Conservation (phyloP, 495 filamentous ascomycete species). For the Choiromyces venosus region DNA sequence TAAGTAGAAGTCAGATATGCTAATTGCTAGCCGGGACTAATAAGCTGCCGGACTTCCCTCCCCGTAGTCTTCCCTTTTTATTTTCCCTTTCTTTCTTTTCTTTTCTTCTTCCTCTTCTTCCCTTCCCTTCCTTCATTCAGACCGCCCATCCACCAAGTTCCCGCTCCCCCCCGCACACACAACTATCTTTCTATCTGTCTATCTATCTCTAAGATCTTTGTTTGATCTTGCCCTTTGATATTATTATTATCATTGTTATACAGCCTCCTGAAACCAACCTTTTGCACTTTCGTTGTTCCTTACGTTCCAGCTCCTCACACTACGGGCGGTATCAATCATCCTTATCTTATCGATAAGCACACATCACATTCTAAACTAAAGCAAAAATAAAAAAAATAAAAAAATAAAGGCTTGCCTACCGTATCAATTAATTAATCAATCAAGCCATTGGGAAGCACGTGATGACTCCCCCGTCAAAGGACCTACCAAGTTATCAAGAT, state of each 20-base stretch:
- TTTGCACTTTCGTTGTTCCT: background rate
- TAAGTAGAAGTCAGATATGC: background rate
- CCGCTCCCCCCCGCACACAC: background rate
- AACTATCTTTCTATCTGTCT: background rate
- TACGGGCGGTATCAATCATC: background rate
- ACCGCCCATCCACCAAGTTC: background rate
- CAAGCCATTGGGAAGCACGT: background rate
- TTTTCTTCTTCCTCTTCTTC: background rate
- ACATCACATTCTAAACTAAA: background rate
- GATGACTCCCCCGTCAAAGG: conserved; percentile 25
- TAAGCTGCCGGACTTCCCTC: background rate
- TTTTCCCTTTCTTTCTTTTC: background rate
- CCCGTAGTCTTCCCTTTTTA: background rate
- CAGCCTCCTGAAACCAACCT: background rate
- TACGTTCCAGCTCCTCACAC: background rate
- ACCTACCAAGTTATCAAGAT: conserved; percentile 16
- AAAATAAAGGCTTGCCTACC: background rate
- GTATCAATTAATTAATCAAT: too few relatives aligned
- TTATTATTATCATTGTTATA: background rate
- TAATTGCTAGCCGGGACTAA: background rate
- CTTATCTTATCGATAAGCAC: conserved; percentile 3
- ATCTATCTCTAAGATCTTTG: background rate
- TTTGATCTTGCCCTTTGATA: background rate
- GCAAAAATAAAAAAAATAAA: background rate
- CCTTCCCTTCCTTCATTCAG: background rate